These are phyloP conservation scores for Cucurbita argyrosperma DNA, from an alignment of 306 rosid species.

Conservation along the genomic window DNA sequence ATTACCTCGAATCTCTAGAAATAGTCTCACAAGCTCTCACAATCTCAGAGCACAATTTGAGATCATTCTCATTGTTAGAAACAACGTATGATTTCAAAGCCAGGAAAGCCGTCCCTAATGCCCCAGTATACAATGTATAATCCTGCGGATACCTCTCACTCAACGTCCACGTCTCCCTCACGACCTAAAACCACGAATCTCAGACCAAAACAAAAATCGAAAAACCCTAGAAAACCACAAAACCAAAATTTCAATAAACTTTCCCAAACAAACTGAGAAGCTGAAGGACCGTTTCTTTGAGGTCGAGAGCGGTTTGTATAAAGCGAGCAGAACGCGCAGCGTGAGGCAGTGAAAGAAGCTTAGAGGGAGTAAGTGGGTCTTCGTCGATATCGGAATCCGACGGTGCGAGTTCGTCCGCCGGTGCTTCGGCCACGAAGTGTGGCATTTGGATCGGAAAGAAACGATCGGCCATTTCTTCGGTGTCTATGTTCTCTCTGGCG, in stretches of 20 bases:
- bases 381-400: constrained; percentile 5
- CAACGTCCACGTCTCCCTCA: constrained; percentile 57
- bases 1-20: constrained; percentile 48
- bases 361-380: constrained; percentile 28
- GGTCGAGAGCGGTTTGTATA: constrained; percentile 32
- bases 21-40: constrained; percentile 62
- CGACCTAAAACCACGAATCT: constrained; percentile 38
- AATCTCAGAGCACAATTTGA: constrained; percentile 48
- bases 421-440: constrained; percentile 25
- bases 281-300: constrained; percentile 42
- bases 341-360: constrained; percentile 44
- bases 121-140: constrained; percentile 56
- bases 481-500: not conserved
- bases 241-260: not conserved
- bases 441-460: constrained; percentile 64
- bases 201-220: not conserved
- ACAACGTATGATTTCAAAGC: constrained; percentile 51
- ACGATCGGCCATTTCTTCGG: constrained; percentile 42
- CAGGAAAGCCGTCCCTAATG: constrained; percentile 62
- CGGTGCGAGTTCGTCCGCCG: constrained; percentile 12
- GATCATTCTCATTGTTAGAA: constrained; percentile 44
- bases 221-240: not conserved
- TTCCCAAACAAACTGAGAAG: not conserved
- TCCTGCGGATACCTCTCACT: constrained; percentile 43
- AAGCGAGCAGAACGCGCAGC: constrained; percentile 19